Evolutionary conservation across 345 rosid species (phyloP).

Genomic region (Boechera stricta): DNA sequence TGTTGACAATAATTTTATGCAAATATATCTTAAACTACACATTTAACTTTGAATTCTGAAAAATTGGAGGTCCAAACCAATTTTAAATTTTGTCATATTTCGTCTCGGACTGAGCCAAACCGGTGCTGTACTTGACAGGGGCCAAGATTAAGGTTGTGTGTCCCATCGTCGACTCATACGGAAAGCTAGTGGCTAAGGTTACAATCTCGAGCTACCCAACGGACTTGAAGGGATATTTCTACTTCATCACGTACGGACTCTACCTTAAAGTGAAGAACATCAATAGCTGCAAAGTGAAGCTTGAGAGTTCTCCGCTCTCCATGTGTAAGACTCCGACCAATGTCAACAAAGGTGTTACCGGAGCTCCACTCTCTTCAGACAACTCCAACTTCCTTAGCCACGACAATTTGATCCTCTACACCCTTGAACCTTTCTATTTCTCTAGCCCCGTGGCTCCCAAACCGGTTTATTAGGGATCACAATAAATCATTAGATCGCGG

Average conservation of each 20-base stretch:
- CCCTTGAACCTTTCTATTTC: conserved; percentile 48
- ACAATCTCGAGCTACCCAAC: conserved; percentile 52
- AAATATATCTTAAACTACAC: too few species aligned
- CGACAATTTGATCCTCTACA: conserved; percentile 46
- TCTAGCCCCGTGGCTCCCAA: conserved; percentile 36
- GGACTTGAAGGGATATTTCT: conserved; percentile 60
- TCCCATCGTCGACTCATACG: conserved; percentile 48
- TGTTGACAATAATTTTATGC: too few species aligned
- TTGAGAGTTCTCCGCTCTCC: conserved; percentile 53
- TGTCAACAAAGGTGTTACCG: conserved; percentile 56
- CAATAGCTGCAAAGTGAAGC: conserved; percentile 60
- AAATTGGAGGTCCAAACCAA: too few species aligned
- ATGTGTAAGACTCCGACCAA: conserved; percentile 54
- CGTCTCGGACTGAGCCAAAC: conserved; percentile 12
- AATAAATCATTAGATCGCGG: neutral
- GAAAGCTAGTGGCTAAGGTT: conserved; percentile 53
- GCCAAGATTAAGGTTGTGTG: conserved; percentile 60
- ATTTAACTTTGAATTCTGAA: too few species aligned
- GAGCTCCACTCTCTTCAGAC: conserved; percentile 52
- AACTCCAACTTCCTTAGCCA: conserved; percentile 40
- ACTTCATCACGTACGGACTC: conserved; percentile 46
- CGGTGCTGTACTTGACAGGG: conserved; percentile 47
- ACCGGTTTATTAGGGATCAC: conserved; percentile 30
- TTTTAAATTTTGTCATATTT: neutral
- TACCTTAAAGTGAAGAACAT: conserved; percentile 42